Evolutionary conservation across 2,329 filamentous ascomycete genomes (phyloP), one percentile per base, ranked within the genome.

Genomic region (Penicillium sp.): DNA sequence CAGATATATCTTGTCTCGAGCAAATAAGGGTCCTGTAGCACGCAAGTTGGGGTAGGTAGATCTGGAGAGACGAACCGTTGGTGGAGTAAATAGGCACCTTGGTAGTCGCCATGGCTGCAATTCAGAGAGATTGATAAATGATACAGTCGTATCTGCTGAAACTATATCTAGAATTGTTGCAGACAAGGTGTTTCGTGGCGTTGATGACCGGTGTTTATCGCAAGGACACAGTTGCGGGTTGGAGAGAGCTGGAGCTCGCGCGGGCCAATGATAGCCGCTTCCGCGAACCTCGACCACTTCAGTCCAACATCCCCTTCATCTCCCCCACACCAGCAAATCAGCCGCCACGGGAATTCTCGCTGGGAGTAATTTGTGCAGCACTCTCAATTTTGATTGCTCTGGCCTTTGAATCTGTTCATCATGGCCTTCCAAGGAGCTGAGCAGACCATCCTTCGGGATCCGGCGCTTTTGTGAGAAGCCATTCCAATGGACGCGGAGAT

Each of bases 401-500:
- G 52, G 47, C 55, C 39, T 49, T 52, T 48, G 47, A 56, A 19
- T 27, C 37, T 8, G 48, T 59, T 63, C 71, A 79, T 63, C 52
- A 98, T 98, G 93, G 89, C 90, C 68, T 88, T 76, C 56, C 75
- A 95, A 80, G 83, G 89, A 65, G 85, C 90, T 65, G 88, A 91
- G 67, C 95, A 99, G 83, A 95, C 92, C 81, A 97, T 99, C 85
- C 90, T 96, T 81, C 80, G 95, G 85, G 96, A 99, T 89, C 93
- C 95, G 71, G 93, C 96, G 79, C 83, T 99, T 65, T 96, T 99
- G 95, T 98, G 81, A 73, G 90, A 64, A 26, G 35, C 29, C 9
- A 47, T 31, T 52, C 27, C 48, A 54, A 27, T 43, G n/a, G 27
- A 55, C 46, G 54, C 35, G 33, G 49, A 49, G 45, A 56, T 22